Percentiles rank a stretch among this genome's conserved stretches.
phyloP scores from a whole-genome alignment of 2,329 filamentous ascomycete genomes.

The Fusarium anthophilum region DNA sequence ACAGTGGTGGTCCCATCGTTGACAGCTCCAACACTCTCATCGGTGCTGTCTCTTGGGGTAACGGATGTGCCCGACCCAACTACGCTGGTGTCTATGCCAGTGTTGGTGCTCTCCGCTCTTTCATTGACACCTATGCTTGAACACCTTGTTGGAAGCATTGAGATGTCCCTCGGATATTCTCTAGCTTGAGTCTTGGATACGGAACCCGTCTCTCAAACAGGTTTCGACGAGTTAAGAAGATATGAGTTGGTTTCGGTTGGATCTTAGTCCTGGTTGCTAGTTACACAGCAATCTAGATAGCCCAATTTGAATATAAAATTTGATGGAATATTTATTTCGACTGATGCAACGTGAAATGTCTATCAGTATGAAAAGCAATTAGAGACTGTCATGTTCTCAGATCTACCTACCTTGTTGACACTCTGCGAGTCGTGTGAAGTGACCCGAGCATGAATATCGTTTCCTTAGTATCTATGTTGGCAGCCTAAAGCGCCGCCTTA shows the following conservation, averaged over 20 bases:
- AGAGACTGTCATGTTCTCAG: rapidly evolving
- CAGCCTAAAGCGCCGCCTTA: rapidly evolving
- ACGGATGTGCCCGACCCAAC: conserved; percentile 42
- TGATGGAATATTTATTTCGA: neutral
- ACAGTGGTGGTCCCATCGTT: conserved; percentile 47
- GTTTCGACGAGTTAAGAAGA: neutral
- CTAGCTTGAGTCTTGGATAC: neutral
- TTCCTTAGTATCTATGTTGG: neutral
- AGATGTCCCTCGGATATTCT: neutral
- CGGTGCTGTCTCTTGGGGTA: conserved; percentile 46
- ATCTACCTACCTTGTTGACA: rapidly evolving
- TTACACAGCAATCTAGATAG: neutral
- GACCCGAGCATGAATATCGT: neutral
- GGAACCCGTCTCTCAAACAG: neutral
- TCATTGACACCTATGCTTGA: conserved; percentile 38
- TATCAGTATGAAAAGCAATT: rapidly evolving
- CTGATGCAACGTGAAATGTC: neutral
- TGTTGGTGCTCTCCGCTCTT: conserved; percentile 40
- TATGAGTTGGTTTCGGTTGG: neutral
- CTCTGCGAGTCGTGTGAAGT: rapidly evolving
- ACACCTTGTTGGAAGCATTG: rapidly evolving
- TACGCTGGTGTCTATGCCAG: conserved; percentile 44
- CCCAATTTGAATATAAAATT: neutral
- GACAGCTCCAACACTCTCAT: conserved; percentile 35
- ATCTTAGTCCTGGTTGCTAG: neutral